Evolutionary conservation across 306 rosid species (phyloP), one percentile per base, ranked within the genome.

Genomic region (Ziziphus jujuba): DNA sequence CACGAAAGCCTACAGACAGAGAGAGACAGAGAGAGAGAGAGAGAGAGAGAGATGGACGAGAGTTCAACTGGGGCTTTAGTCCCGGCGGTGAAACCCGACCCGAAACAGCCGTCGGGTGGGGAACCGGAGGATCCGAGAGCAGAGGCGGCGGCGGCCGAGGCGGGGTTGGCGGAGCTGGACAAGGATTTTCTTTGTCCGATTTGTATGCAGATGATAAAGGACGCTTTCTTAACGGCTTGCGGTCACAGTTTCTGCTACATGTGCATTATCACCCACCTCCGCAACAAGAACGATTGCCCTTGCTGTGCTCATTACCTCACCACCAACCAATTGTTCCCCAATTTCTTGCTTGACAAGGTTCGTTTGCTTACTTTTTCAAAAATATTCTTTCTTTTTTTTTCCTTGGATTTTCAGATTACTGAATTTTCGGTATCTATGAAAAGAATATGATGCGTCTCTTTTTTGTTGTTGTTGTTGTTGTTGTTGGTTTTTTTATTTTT

Each of bases 181-280:
- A 93, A 81, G 71, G 99, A 93, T 57, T 85, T 88, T 62, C 77
- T 93, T 0, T 93, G 99, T 35, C 99, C 99, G 79, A 93, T 93
- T 84, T 93, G 99, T 72, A 93, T 93, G 96, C 99, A 93, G 87
- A 79, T 85, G 50, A 84, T 93, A 44, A 90, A 84, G 77, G 97
- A 86, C 52, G 89, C 96, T 3, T 90, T 93, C 74, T 96, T 93
- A 50, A 93, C 97, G 0, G 77, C 87, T 0, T 93, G 99, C 55
- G 96, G 99, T 2, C 99, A 93, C 68, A 90, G 96, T 81, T 93
- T 93, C 81, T 93, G 99, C 80, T 93, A 90, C 67, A 93, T 93
- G 96, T 93, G 99, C 71, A 90, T 93, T 82, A 79, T 68, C 71
- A 93, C 96, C 65, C 99, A 93, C 85, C 97, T 93, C 62, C 85